These are phyloP conservation scores for Fusarium mangiferae DNA, from an alignment of 2,329 filamentous ascomycete species.

Conservation along the genomic window DNA sequence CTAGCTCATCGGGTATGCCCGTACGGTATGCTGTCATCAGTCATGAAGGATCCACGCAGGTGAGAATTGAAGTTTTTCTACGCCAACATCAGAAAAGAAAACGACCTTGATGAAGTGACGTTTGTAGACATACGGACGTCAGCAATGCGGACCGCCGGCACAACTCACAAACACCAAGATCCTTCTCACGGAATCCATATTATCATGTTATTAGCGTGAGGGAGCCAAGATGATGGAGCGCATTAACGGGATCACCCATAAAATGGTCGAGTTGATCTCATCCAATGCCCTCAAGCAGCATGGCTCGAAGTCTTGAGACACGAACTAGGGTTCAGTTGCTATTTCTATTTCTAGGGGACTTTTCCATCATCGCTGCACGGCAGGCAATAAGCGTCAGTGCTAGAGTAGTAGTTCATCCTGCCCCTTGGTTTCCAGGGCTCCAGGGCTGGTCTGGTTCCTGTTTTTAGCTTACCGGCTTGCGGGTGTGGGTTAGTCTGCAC, in stretches of 20 bases:
- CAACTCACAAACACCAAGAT: slow-evolving; percentile 6
- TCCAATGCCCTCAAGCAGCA: slow-evolving; percentile 1
- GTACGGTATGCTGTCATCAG: slow-evolving; percentile 11
- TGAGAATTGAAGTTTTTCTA: background rate
- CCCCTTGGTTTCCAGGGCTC: slow-evolving; percentile 6
- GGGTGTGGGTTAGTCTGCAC: slow-evolving; percentile 29
- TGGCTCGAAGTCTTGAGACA: slow-evolving; percentile 18
- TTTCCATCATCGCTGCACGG: slow-evolving; percentile 9
- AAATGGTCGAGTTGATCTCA: background rate
- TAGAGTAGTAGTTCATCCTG: slow-evolving; percentile 26
- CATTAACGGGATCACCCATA: slow-evolving; percentile 6
- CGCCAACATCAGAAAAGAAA: background rate
- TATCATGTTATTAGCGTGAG: slow-evolving; percentile 11
- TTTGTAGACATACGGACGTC: slow-evolving; percentile 7
- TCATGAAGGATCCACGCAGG: slow-evolving; percentile 4
- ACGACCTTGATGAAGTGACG: background rate
- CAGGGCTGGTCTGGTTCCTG: slow-evolving; percentile 28
- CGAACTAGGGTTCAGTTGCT: slow-evolving; percentile 20
- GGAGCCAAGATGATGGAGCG: slow-evolving; percentile 17
- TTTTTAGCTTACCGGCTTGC: slow-evolving; percentile 35
- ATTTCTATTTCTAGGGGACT: slow-evolving; percentile 28
- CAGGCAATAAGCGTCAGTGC: slow-evolving; percentile 16
- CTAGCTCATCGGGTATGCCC: slow-evolving; percentile 16
- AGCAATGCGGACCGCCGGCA: slow-evolving; percentile 15
- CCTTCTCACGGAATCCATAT: background rate